A percentile compares a stretch with the other conserved stretches of the same genome.
These are phyloP conservation scores for Apostasia shenzhenica DNA, from an alignment of 106 monocot species.

Conservation along the genomic window DNA sequence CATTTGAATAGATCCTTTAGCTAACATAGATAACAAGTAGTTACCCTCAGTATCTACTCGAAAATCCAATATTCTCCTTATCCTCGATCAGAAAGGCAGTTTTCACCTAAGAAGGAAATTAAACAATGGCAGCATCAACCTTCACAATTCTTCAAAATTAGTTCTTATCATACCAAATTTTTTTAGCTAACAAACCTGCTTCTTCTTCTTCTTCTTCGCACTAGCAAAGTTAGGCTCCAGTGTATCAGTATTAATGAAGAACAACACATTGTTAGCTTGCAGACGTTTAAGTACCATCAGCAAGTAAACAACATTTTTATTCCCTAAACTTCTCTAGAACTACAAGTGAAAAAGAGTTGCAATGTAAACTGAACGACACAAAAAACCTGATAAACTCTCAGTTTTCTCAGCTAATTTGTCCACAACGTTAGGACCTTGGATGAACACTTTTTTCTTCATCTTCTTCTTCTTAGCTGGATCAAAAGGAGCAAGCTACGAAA, in stretches of 20 bases:
- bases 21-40: constrained; percentile 17
- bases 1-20: not conserved
- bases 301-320: not conserved
- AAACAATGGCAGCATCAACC: too few relatives aligned
- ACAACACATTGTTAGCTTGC: constrained; percentile 9
- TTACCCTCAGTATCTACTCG: constrained; percentile 27
- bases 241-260: constrained; percentile 13
- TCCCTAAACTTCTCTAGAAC: not conserved
- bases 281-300: not conserved
- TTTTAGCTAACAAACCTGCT: constrained; percentile 19
- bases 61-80: constrained; percentile 2
- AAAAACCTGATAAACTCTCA: constrained; percentile 20
- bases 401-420: constrained; percentile 26
- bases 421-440: constrained; percentile 28
- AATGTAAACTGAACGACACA: too few relatives aligned
- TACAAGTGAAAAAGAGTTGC: too few relatives aligned
- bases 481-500: constrained; percentile 30
- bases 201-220: constrained; percentile 73
- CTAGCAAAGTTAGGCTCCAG: constrained; percentile 40
- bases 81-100: constrained; percentile 34
- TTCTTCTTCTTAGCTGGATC: constrained; percentile 60
- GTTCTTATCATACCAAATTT: not conserved
- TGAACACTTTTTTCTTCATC: constrained; percentile 54
- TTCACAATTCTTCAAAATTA: not conserved
- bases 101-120: constrained; percentile 27